Conservation (phyloP, 129 eudicot species). For the Tagetes erecta region DNA sequence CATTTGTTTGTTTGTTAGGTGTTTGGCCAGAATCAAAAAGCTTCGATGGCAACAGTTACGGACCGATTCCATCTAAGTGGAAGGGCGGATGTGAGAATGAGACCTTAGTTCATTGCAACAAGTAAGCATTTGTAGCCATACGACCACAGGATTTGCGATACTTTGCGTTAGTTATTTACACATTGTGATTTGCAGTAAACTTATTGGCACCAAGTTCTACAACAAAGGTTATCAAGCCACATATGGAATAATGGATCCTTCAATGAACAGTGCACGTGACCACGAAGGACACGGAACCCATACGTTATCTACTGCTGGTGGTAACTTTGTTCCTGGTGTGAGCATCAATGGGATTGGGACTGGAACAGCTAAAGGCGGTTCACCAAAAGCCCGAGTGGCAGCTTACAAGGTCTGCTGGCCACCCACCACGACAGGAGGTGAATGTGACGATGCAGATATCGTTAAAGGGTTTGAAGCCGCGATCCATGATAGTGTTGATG, state of each 20-base stretch:
- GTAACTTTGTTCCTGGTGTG: conserved; percentile 62
- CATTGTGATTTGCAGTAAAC: conserved; percentile 51
- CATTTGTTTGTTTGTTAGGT: conserved; percentile 35
- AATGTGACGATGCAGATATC: conserved; percentile 61
- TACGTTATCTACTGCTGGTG: conserved; percentile 89
- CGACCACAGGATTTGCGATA: too few relatives aligned
- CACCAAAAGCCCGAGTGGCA: conserved; percentile 85
- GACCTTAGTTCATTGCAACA: conserved; percentile 60
- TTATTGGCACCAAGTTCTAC: conserved; percentile 84
- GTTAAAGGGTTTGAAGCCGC: conserved; percentile 75
- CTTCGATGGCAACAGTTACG: conserved; percentile 57
- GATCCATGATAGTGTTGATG: conserved; percentile 77
- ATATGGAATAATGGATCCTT: neutral
- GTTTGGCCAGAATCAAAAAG: conserved; percentile 90
- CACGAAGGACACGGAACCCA: conserved; percentile 77
- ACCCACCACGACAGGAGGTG: conserved; percentile 4
- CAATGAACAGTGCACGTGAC: conserved; percentile 52
- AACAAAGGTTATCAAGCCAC: conserved; percentile 53
- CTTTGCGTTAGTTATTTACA: neutral
- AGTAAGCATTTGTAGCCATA: conserved; percentile 32
- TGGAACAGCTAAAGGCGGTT: conserved; percentile 87
- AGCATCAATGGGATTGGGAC: conserved; percentile 38
- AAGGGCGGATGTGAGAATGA: conserved; percentile 64
- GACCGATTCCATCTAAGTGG: conserved; percentile 80
- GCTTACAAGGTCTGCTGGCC: conserved; percentile 86